phyloP scores from a whole-genome alignment of 345 rosid genomes.

The Laguncularia racemosa region DNA sequence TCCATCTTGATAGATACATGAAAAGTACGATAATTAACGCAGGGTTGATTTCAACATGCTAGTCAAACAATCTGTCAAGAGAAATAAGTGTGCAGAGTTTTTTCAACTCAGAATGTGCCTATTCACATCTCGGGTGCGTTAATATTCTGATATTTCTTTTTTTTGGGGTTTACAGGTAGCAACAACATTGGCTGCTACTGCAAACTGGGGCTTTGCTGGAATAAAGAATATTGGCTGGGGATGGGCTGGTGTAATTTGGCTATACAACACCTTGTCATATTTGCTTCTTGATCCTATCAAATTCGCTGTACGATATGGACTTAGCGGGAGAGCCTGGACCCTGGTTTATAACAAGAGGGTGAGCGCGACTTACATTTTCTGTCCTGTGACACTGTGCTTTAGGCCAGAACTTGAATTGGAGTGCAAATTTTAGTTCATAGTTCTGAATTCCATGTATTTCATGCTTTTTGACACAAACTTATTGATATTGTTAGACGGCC shows the following conservation, averaged over 20 bases:
- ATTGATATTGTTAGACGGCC: slow-evolving; percentile 32
- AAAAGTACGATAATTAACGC: no score
- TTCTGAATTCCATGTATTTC: neutral
- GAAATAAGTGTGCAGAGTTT: no score
- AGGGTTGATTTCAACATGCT: no score
- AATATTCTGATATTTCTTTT: neutral
- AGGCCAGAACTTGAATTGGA: no score
- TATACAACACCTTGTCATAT: slow-evolving; percentile 56
- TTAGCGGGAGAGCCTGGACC: slow-evolving; percentile 75
- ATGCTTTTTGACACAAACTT: neutral
- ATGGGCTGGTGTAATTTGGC: slow-evolving; percentile 75
- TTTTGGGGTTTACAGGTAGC: slow-evolving; percentile 40
- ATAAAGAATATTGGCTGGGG: slow-evolving; percentile 65
- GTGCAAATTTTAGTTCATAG: neutral
- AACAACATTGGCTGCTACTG: slow-evolving; percentile 48
- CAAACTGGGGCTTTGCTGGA: slow-evolving; percentile 56
- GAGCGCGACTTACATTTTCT: slow-evolving; percentile 7
- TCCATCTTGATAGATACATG: no score
- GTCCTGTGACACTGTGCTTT: neutral
- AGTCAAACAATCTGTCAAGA: no score
- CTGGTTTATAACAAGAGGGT: slow-evolving; percentile 62
- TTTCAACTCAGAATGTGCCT: no score
- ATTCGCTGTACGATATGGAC: slow-evolving; percentile 58
- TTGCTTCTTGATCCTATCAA: slow-evolving; percentile 84
- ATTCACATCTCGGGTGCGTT: neutral